phyloP scores from a whole-genome alignment of 768 basidiomycete genomes.

The Boletus reticuloceps region DNA sequence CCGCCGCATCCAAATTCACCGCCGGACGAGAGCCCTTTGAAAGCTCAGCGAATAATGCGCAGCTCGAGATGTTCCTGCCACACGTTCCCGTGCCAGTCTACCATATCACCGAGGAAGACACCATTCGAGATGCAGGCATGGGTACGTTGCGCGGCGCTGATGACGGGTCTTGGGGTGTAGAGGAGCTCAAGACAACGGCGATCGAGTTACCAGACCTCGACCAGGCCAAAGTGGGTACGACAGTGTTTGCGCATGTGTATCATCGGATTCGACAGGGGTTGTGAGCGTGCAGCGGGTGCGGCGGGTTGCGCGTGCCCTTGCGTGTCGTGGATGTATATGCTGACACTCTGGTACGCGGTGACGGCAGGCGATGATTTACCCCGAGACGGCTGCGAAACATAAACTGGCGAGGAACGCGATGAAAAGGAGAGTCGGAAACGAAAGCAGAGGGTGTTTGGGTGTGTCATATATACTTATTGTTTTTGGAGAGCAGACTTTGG shows the following conservation, averaged over 20 bases:
- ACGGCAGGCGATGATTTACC: constrained; percentile 46
- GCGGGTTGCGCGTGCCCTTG: constrained; percentile 47
- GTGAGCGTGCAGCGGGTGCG: constrained; percentile 68
- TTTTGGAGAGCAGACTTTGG: too few relatives aligned
- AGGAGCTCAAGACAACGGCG: too few relatives aligned
- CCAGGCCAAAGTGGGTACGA: constrained; percentile 57
- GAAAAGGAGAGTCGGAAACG: constrained; percentile 88
- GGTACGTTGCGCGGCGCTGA: too few relatives aligned
- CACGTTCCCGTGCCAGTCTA: too few relatives aligned
- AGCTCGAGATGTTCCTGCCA: too few relatives aligned
- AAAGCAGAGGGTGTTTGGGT: constrained; percentile 62
- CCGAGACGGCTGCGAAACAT: constrained; percentile 68
- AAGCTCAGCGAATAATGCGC: constrained; percentile 73
- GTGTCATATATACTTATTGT: constrained; percentile 27
- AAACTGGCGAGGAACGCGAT: constrained; percentile 66
- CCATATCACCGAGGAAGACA: too few relatives aligned
- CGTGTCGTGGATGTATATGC: too few relatives aligned
- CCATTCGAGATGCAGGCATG: too few relatives aligned
- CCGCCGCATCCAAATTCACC: constrained; percentile 88
- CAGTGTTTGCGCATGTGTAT: too few relatives aligned
- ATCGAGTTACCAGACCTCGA: too few relatives aligned
- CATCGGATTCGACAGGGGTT: constrained; percentile 9
- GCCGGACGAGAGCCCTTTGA: constrained; percentile 81
- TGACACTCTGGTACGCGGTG: too few relatives aligned
- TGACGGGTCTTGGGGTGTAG: too few relatives aligned